Percentiles rank a stretch among this genome's conserved stretches.
These are phyloP conservation scores for Aspergillus tamarii DNA, from an alignment of 2,329 filamentous ascomycete genomes.

Conservation along the genomic window DNA sequence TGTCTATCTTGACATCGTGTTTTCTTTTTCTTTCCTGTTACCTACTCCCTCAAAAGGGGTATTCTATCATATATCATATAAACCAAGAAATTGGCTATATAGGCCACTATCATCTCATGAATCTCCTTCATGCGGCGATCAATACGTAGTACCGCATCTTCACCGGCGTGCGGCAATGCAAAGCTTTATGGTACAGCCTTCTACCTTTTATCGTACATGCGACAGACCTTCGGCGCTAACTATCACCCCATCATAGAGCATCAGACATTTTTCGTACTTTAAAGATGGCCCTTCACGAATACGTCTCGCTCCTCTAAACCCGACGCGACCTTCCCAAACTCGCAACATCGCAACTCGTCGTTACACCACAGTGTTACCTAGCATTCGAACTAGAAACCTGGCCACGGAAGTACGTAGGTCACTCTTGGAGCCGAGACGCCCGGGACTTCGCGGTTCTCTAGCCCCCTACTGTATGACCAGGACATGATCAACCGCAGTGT, in stretches of 20 bases:
- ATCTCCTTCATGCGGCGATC: neutral
- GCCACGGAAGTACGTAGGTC: neutral
- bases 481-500: neutral
- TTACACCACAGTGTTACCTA: neutral
- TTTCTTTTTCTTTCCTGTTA: neutral
- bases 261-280: neutral
- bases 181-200: conserved; percentile 4
- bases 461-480: neutral
- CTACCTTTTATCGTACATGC: neutral
- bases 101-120: neutral
- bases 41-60: too few relatives aligned
- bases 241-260: neutral
- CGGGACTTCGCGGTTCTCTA: neutral
- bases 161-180: conserved; percentile 3
- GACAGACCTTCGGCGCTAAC: neutral
- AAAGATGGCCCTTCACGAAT: neutral
- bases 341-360: neutral
- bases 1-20: neutral
- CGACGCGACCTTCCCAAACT: neutral
- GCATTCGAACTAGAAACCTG: too few relatives aligned
- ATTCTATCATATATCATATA: neutral
- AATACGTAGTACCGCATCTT: neutral
- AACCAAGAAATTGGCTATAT: neutral
- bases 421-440: neutral
- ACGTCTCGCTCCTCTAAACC: neutral